These are phyloP conservation scores for Lentinula aciculospora DNA, from an alignment of 768 basidiomycete genomes.

Conservation along the genomic window DNA sequence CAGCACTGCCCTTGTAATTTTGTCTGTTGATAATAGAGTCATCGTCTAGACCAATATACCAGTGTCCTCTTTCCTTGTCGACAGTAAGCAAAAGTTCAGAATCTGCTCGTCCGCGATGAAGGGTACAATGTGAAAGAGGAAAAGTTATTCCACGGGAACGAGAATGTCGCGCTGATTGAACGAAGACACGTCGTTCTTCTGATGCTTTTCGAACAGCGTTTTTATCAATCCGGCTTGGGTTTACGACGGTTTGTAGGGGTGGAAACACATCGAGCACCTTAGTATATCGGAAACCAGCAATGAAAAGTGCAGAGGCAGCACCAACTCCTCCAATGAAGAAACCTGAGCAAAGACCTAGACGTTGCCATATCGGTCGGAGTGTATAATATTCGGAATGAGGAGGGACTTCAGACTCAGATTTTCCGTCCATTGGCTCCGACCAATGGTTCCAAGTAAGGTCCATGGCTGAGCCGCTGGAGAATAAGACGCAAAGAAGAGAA, in stretches of 20 bases:
- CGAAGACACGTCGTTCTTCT: constrained; percentile 20
- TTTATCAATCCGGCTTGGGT: background rate
- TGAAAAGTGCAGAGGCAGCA: constrained; percentile 21
- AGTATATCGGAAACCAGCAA: constrained; percentile 25
- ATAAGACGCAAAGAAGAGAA: background rate
- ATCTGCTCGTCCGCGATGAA: constrained; percentile 24
- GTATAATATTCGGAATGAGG: constrained; percentile 14
- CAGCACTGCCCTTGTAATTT: constrained; percentile 12
- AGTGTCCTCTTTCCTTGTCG: constrained; percentile 24
- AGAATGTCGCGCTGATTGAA: constrained; percentile 26
- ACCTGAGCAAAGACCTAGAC: constrained; percentile 21
- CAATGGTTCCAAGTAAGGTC: constrained; percentile 7
- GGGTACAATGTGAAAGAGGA: constrained; percentile 19
- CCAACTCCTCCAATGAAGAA: constrained; percentile 26
- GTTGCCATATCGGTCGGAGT: constrained; percentile 28
- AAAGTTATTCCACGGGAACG: constrained; percentile 20
- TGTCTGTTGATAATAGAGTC: constrained; percentile 21
- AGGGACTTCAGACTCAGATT: background rate
- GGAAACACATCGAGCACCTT: constrained; percentile 23
- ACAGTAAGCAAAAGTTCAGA: constrained; percentile 26
- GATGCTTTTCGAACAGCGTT: background rate
- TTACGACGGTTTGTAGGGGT: constrained; percentile 7
- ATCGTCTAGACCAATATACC: constrained; percentile 25
- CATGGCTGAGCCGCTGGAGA: constrained; percentile 4
- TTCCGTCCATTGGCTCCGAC: constrained; percentile 2